Percentiles rank a stretch among this genome's conserved stretches.
phyloP scores from a whole-genome alignment of 352 stramenopile genomes.

The Globisporangium radiosum region DNA sequence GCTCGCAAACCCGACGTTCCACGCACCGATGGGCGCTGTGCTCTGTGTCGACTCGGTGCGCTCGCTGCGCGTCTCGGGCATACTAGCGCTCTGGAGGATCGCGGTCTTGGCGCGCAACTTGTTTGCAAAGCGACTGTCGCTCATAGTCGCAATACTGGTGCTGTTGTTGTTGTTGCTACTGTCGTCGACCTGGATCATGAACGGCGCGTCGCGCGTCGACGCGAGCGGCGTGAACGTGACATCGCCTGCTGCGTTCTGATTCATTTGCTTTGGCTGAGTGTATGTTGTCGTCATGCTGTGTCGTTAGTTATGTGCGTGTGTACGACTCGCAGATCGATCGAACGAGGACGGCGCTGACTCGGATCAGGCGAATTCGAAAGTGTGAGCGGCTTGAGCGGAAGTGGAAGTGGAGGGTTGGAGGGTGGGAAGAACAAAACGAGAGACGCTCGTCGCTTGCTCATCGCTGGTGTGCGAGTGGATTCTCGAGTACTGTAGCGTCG shows the following conservation, averaged over 20 bases:
- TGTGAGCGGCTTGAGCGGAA: background rate
- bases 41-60: conserved; percentile 11
- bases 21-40: conserved; percentile 1
- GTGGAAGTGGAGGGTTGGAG: no score
- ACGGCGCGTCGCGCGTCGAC: conserved; percentile 6
- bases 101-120: conserved; percentile 10
- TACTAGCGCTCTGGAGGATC: conserved; percentile 1
- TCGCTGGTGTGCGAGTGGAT: background rate
- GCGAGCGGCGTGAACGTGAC: conserved; percentile 7
- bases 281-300: background rate
- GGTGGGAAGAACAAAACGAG: no score
- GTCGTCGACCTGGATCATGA: conserved; percentile 9
- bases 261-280: background rate
- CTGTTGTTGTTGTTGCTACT: conserved; percentile 1
- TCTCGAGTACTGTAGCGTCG: background rate
- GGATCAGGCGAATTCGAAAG: background rate
- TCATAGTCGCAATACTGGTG: background rate
- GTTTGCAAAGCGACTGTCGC: background rate
- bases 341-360: background rate
- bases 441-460: no score
- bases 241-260: background rate
- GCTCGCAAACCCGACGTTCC: conserved; percentile 3
- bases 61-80: conserved; percentile 8
- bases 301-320: background rate
- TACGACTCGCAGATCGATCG: background rate